Percentiles rank a stretch among this genome's conserved stretches.
phyloP scores from a whole-genome alignment of 768 basidiomycete species.

The Vararia minispora region DNA sequence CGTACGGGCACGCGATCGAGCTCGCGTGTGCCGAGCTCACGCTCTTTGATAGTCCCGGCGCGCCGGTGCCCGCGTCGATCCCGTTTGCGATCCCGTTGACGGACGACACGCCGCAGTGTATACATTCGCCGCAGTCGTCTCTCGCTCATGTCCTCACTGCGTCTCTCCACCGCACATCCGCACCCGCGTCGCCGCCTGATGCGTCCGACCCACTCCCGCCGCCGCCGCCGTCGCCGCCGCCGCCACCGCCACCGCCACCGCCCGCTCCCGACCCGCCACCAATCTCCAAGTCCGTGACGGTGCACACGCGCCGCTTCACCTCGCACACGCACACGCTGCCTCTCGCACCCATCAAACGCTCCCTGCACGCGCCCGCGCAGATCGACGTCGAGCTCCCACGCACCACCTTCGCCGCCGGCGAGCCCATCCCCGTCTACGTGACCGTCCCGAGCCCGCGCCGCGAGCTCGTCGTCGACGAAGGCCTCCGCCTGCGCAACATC shows the following conservation, averaged over 20 bases:
- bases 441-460: constrained; percentile 67
- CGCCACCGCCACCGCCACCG: no score
- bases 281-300: constrained; percentile 45
- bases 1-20: constrained; percentile 52
- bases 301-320: constrained; percentile 68
- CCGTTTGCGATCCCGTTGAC: constrained; percentile 78
- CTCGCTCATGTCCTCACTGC: constrained; percentile 64
- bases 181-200: constrained; percentile 18
- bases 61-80: constrained; percentile 45
- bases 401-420: constrained; percentile 58
- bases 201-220: no score
- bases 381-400: constrained; percentile 65
- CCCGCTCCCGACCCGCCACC: constrained; percentile 25
- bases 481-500: constrained; percentile 69
- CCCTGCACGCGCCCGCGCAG: constrained; percentile 49
- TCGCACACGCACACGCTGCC: constrained; percentile 48
- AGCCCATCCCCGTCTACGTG: constrained; percentile 69
- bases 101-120: constrained; percentile 72
- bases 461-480: constrained; percentile 56
- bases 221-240: no score
- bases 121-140: constrained; percentile 65
- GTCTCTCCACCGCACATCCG: constrained; percentile 48
- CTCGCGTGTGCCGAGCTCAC: constrained; percentile 46
- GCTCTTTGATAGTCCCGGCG: constrained; percentile 30
- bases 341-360: constrained; percentile 47